Percentiles rank a stretch among this genome's conserved stretches.
These are phyloP conservation scores for Jaltomata sinuosa DNA, from an alignment of 257 asterid genomes.

Conservation along the genomic window DNA sequence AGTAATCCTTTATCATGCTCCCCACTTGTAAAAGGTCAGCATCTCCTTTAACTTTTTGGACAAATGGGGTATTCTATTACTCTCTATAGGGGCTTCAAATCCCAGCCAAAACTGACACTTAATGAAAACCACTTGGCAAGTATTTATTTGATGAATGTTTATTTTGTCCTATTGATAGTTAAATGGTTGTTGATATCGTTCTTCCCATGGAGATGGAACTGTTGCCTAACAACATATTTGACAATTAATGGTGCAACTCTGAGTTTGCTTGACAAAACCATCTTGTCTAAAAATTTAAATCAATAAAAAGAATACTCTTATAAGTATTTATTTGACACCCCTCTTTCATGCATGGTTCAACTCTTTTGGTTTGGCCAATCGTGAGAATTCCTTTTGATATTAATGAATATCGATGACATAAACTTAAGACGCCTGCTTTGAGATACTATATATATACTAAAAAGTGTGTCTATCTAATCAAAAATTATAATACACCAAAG, in stretches of 20 bases:
- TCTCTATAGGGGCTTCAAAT: background rate
- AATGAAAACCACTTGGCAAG: background rate
- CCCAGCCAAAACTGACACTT: background rate
- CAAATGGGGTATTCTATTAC: background rate
- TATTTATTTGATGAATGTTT: background rate
- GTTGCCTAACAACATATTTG: background rate
- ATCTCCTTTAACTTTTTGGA: background rate
- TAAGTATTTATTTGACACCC: background rate
- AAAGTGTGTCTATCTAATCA: background rate
- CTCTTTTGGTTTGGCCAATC: background rate
- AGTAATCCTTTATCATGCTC: background rate
- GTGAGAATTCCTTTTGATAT: background rate
- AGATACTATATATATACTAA: background rate
- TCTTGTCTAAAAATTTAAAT: background rate
- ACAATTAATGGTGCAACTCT: background rate
- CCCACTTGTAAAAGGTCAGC: background rate
- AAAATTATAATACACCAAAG: background rate
- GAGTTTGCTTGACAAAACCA: accelerated
- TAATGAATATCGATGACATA: background rate
- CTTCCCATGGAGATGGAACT: background rate
- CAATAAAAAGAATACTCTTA: accelerated
- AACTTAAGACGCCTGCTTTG: background rate
- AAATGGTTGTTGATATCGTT: background rate
- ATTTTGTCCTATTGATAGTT: background rate
- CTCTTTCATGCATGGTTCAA: background rate